Evolutionary conservation across 345 rosid species (phyloP), one percentile per base, ranked within the genome.

Genomic region (Sisymbrium irio): DNA sequence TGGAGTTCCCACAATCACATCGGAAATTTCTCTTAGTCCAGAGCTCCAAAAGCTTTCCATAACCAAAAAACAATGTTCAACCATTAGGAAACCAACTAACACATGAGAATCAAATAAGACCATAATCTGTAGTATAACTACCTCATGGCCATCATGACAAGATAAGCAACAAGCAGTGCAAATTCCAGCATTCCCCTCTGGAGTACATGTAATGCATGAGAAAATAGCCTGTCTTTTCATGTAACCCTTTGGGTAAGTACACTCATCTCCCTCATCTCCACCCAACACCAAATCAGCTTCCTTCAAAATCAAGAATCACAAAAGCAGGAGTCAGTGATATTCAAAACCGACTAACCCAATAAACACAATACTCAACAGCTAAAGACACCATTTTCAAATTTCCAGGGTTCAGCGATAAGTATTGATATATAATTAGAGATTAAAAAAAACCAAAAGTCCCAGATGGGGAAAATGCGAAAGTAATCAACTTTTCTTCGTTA

Each of bases 71-170:
- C 62, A 65, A 55, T 39, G 20, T 22, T 25, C 17, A n/a, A 35
- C 32, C 36, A 36, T 41, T 60, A 67, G 27, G 30, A 20, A 50
- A 33, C 17, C 27, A 70, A 47, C 2, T 3, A 47, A 39, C 54
- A 41, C 27, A 60, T 13, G 4, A 36, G 15, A 17, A 14, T 36
- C 35, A 61, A 2, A 42, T 6, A 37, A 53, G 22, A 22, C 20
- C 55, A 70, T 44, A 28, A 35, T 13, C 19, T 17, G 11, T 44
- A 19, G 9, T 44, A 33, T 32, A 45, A 57, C 30, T 11, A 95
- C 98, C 98, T 95, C 97, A 61, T 95, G 98, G 15, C 98, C 97
- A 80, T 95, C 97, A 36, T 95, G 97, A 77, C 99, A 92, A 61
- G 98, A 82, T 71, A 95, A 82, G 78, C 92, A 90, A 81, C 97